These are phyloP conservation scores for Phytophthora pistaciae DNA, from an alignment of 352 stramenopile species.

Conservation along the genomic window DNA sequence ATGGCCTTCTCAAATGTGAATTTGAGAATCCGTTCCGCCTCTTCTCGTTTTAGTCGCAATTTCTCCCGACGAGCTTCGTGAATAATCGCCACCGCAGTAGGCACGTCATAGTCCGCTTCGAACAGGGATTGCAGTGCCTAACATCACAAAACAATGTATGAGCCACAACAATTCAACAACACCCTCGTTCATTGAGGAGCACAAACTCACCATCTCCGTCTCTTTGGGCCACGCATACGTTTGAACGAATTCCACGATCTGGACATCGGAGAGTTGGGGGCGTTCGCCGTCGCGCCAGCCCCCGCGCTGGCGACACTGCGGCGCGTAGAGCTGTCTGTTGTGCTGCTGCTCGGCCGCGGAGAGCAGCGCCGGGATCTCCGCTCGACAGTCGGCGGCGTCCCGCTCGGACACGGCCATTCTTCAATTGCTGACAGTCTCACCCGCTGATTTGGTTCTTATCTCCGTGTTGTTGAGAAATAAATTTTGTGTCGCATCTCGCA, in stretches of 20 bases:
- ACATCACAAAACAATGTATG: constrained; percentile 1
- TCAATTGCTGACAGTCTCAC: constrained; percentile 12
- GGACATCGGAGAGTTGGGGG: constrained; percentile 22
- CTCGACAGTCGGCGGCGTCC: constrained; percentile 33
- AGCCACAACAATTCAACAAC: constrained; percentile 9
- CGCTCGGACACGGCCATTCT: constrained; percentile 14
- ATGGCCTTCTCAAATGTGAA: constrained; percentile 56
- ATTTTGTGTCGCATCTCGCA: constrained; percentile 23
- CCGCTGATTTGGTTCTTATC: constrained; percentile 28
- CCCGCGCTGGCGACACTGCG: constrained; percentile 53
- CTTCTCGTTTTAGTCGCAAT: constrained; percentile 34
- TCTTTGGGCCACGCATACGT: constrained; percentile 61
- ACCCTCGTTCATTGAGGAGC: constrained; percentile 7
- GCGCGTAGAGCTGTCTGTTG: constrained; percentile 6
- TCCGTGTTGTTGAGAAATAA: constrained; percentile 19
- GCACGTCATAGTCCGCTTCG: constrained; percentile 54
- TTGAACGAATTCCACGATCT: constrained; percentile 64
- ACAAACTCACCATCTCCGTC: constrained; percentile 53
- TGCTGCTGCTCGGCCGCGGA: constrained; percentile 25
- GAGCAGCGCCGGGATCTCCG: constrained; percentile 61
- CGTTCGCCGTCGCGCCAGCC: constrained; percentile 37
- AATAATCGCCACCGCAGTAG: constrained; percentile 49
- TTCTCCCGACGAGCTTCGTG: constrained; percentile 46
- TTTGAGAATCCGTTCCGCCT: constrained; percentile 44
- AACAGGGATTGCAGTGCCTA: constrained; percentile 69